Base-by-base conservation (phyloP, 2,329 filamentous ascomycete species). In the Fusarium sp. region DNA sequence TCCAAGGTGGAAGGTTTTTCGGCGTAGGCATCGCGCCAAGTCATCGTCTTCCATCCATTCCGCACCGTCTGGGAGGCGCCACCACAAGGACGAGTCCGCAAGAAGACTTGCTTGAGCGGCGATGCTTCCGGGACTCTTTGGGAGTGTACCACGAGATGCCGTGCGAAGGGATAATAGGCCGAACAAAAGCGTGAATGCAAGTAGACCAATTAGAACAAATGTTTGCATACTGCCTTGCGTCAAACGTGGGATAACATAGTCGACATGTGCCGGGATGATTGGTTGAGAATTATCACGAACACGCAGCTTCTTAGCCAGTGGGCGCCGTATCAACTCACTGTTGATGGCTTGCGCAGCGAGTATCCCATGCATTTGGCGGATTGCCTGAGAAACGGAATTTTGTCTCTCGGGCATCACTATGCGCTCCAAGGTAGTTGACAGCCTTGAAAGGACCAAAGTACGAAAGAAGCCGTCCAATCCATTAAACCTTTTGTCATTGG, bases 31-130 rank as follows among this genome's bases (percentile, higher is more conserved):
- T 40, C 71, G 52, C 12, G 66, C 71, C n/a, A 77, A 51, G 37
- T 73, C 66, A 18, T 70, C 64, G 24, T 77, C 74, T n/a, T 67
- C 55, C 67, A 77, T 72, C 73, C 75, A 76, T 32, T 75, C 74
- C 11, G 70, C 71, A 24, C 76, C 76, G 16, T 70, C 61, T 6
- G 76, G 76, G 9, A 77, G 57, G 24, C 75, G 71, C 64, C 70
- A 74, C 75, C 75, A 76, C 20, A 76, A 20, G 9, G 71, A 73
- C 32, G 75, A 77, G 69, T 76, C 74, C 7, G 73, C 73, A 24
- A 77, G 63, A 37, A 77, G 72, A 58, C 75, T 77, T 25, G 74
- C 76, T 54, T 72, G 74, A 12, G 75, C 75, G 12, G 75, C 76
- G 27, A 77, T 75, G 32, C 75, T 77, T 11, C 76, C 70, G 4